Evolutionary conservation across 1,284 basidiomycete genomes (phyloP), one percentile per base, ranked within the genome.

Genomic region (Apiotrichum sp.): DNA sequence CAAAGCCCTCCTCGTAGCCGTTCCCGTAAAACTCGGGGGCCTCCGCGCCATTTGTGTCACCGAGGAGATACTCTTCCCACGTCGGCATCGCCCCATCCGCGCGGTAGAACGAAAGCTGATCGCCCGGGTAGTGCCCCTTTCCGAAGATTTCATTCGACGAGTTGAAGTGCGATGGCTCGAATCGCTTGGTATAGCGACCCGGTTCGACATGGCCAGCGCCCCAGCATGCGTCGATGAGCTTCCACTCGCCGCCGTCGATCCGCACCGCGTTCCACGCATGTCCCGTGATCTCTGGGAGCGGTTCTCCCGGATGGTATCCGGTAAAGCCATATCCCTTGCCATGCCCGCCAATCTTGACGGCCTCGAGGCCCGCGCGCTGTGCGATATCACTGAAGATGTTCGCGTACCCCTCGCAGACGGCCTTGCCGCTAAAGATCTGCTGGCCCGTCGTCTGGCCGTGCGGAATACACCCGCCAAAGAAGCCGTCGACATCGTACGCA

Each of bases 151-250:
- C 47, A 45, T 57, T 61, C 34, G 22, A 14, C 50, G 47, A 50
- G 4, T 49, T 40, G 22, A 61, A 61, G 32, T 50, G 43, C 13
- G 4, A 2, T 6, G 56, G 53, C 13, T 49, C 45, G 9, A 57
- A 55, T 7, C 44, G 44, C 11, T n/a, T 43, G 34, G 33, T 43
- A 55, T 41, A 36, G 33, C 11, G 7, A 5, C 29, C 46, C 10
- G 54, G 45, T 9, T 31, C 11, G 29, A 56, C 22, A 22, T 42
- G 33, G 0, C 59, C 59, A 0, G 59, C 59, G 9, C 59, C 59
- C 59, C 59, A 61, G 56, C 59, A 61, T 7, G 53, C 14, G 45
- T 61, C 59, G 47, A 61, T 16, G 31, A 61, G 56, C 53, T 57
- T 57, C 59, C 59, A 61, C 44, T 32, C 33, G 11, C 56, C 56